These are phyloP conservation scores for Babesia sp. DNA, from an alignment of 169 alveolate genomes.

Conservation along the genomic window DNA sequence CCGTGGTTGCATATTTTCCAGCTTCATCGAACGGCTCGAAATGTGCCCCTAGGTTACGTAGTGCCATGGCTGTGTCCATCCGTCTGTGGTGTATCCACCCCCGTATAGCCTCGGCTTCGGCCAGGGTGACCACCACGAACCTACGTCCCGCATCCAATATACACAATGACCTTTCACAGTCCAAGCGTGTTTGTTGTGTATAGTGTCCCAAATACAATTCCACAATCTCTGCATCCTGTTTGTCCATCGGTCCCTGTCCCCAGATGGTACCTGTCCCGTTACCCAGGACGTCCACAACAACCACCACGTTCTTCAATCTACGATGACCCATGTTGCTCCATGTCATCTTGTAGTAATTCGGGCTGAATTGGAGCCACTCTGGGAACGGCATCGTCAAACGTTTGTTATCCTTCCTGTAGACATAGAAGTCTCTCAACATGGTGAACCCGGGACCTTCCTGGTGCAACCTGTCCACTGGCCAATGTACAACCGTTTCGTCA, in stretches of 20 bases:
- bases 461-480: slow-evolving; percentile 48
- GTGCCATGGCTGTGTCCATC: slow-evolving; percentile 28
- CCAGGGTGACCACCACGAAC: slow-evolving; percentile 61
- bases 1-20: slow-evolving; percentile 29
- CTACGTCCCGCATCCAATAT: slow-evolving; percentile 31
- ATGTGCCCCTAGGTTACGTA: slow-evolving; percentile 64
- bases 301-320: slow-evolving; percentile 61
- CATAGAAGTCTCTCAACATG: slow-evolving; percentile 57
- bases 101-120: slow-evolving; percentile 70
- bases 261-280: not conserved
- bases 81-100: slow-evolving; percentile 62
- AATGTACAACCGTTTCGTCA: slow-evolving; percentile 52
- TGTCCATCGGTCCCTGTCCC: slow-evolving; percentile 47
- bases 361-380: slow-evolving; percentile 38
- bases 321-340: slow-evolving; percentile 62
- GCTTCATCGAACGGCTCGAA: slow-evolving; percentile 68
- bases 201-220: slow-evolving; percentile 26
- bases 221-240: slow-evolving; percentile 59
- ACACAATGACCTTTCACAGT: slow-evolving; percentile 28
- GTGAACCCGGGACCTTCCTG: slow-evolving; percentile 55
- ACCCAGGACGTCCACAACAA: slow-evolving; percentile 54
- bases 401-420: slow-evolving; percentile 61
- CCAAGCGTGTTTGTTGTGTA: slow-evolving; percentile 14
- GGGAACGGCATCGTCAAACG: slow-evolving; percentile 61
- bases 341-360: slow-evolving; percentile 63